These are phyloP conservation scores for Teratosphaeria destructans DNA, from an alignment of 2,329 filamentous ascomycete genomes.

Conservation along the genomic window DNA sequence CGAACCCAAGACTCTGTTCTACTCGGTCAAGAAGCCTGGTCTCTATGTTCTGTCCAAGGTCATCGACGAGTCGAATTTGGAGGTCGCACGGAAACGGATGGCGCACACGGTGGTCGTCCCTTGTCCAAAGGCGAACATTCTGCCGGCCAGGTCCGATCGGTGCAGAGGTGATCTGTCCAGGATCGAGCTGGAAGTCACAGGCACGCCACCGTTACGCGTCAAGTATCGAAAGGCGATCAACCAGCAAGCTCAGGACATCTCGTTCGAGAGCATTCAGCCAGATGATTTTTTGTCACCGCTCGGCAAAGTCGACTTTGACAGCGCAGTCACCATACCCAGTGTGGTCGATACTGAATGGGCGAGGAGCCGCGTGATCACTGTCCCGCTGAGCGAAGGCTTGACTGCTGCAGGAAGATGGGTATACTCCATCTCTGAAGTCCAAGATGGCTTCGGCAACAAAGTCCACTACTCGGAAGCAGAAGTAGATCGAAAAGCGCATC, in stretches of 20 bases:
- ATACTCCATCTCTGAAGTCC: constrained; percentile 84
- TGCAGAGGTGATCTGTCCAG: constrained; percentile 85
- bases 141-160: constrained; percentile 53
- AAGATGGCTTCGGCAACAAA: constrained; percentile 80
- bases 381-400: constrained; percentile 86
- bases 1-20: constrained; percentile 45
- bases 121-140: constrained; percentile 72
- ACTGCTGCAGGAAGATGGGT: constrained; percentile 69
- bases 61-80: constrained; percentile 84
- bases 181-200: constrained; percentile 69
- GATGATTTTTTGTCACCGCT: constrained; percentile 75
- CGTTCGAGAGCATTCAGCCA: constrained; percentile 87
- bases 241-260: constrained; percentile 68
- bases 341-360: constrained; percentile 73
- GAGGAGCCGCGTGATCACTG: constrained; percentile 59
- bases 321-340: constrained; percentile 44
- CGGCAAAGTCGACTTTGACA: constrained; percentile 43
- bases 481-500: constrained; percentile 49
- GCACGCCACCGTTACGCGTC: constrained; percentile 83
- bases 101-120: constrained; percentile 78
- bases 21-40: constrained; percentile 73
- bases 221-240: constrained; percentile 87
- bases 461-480: constrained; percentile 64
- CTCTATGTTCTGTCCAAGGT: constrained; percentile 79
- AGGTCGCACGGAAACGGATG: constrained; percentile 46